Evolutionary conservation across 2,329 filamentous ascomycete species (phyloP).

Genomic region (Lachnellula arida): DNA sequence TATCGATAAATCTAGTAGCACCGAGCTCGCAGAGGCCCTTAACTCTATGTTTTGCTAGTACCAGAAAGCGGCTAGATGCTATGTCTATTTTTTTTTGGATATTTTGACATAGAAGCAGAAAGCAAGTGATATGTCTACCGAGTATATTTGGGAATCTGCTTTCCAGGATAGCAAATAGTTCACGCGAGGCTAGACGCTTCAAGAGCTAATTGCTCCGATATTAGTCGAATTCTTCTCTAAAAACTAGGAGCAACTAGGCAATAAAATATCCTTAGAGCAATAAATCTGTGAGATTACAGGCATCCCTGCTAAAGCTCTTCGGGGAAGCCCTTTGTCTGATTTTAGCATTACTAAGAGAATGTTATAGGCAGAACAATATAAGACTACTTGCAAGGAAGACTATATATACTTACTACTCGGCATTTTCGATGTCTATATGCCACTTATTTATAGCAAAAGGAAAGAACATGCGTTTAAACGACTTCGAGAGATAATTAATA

Average conservation of each 20-base stretch:
- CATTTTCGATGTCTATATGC: conserved; percentile 41
- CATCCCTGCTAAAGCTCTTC: conserved; percentile 14
- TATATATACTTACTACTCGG: conserved; percentile 42
- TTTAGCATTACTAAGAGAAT: conserved; percentile 23
- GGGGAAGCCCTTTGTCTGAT: conserved; percentile 9
- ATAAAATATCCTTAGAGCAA: conserved; percentile 15
- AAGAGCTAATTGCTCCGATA: conserved; percentile 20
- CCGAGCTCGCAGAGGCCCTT: conserved; percentile 14
- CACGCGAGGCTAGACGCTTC: conserved; percentile 12
- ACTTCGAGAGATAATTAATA: conserved; percentile 33
- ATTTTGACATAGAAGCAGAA: too few relatives aligned
- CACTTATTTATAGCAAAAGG: conserved; percentile 40
- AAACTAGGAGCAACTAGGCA: conserved; percentile 15
- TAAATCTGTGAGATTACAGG: conserved; percentile 17
- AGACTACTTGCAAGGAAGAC: conserved; percentile 37
- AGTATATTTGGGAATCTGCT: conserved; percentile 11
- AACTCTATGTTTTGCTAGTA: conserved; percentile 21
- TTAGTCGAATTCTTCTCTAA: conserved; percentile 17
- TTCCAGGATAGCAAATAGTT: conserved; percentile 16
- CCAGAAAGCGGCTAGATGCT: conserved; percentile 10
- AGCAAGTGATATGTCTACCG: not conserved
- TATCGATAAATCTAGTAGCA: conserved; percentile 14
- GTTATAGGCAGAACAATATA: conserved; percentile 37
- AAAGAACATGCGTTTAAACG: conserved; percentile 29
- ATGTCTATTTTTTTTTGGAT: too few relatives aligned